A percentile compares a stretch with the other conserved stretches of the same genome.
These are phyloP conservation scores for Arthrobotrys pseudoclavata DNA, from an alignment of 2,329 filamentous ascomycete species.

Conservation along the genomic window DNA sequence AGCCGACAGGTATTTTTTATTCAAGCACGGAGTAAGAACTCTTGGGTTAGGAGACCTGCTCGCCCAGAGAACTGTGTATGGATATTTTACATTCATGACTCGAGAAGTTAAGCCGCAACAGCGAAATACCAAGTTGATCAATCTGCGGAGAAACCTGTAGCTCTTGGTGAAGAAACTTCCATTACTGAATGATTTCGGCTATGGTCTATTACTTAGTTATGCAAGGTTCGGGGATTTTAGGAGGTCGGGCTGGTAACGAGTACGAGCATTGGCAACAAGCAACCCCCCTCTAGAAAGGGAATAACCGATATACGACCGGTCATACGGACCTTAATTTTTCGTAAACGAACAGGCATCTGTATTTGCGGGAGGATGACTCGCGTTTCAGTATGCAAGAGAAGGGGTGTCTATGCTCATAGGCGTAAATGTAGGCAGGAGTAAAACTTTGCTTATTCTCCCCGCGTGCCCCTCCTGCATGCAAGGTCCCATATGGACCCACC, in stretches of 20 bases:
- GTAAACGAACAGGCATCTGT: neutral
- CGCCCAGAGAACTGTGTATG: neutral
- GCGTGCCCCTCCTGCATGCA: conserved; percentile 36
- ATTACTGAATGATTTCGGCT: neutral
- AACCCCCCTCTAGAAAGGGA: neutral
- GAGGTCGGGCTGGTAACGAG: conserved; percentile 10
- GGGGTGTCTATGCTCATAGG: neutral
- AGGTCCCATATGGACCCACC: conserved; percentile 13
- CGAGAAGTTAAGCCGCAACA: neutral
- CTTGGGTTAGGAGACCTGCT: neutral
- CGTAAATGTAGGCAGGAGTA: neutral
- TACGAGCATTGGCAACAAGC: conserved; percentile 7
- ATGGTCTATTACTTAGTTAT: neutral
- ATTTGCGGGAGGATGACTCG: neutral
- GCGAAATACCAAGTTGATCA: neutral
- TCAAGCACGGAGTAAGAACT: neutral
- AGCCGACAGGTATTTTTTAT: neutral
- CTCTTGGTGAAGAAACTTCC: neutral
- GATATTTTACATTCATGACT: neutral
- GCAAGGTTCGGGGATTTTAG: conserved; percentile 27
- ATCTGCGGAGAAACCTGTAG: neutral
- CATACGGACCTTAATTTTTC: neutral
- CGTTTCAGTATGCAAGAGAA: conserved; percentile 2
- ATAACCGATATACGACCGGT: conserved; percentile 15
- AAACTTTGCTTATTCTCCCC: conserved; percentile 16